Evolutionary conservation across 208 protist species (phyloP).

Genomic region (Strigomonas oncopelti): DNA sequence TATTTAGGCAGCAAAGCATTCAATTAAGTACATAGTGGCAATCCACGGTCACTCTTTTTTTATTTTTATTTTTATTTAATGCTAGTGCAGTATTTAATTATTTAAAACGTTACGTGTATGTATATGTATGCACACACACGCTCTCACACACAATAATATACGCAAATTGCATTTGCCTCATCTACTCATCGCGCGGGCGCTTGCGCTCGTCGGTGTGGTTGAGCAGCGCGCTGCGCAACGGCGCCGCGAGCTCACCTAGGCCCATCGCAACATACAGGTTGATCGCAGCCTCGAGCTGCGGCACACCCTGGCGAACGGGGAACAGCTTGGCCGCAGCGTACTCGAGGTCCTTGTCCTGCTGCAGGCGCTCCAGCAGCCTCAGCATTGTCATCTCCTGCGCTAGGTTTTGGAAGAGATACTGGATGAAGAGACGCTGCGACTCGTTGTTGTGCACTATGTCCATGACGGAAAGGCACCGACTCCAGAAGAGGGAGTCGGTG

Average conservation of each 20-base stretch:
- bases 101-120: no score
- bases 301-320: constrained; percentile 30
- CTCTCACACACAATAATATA: no score
- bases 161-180: background rate
- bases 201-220: constrained; percentile 35
- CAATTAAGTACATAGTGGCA: no score
- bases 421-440: constrained; percentile 76
- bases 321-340: constrained; percentile 51
- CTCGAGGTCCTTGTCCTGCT: constrained; percentile 49
- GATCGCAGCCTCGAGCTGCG: constrained; percentile 43
- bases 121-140: no score
- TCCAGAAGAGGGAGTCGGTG: constrained; percentile 94
- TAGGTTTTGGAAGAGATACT: constrained; percentile 63
- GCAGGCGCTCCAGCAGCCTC: constrained; percentile 34
- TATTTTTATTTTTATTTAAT: no score
- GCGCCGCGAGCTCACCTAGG: constrained; percentile 41
- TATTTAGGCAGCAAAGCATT: no score
- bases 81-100: no score
- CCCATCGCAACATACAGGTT: constrained; percentile 80
- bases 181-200: constrained; percentile 21
- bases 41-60: no score
- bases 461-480: constrained; percentile 53
- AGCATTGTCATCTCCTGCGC: constrained; percentile 68
- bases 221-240: constrained; percentile 45
- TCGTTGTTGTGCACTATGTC: constrained; percentile 73